Percentiles rank a stretch among this genome's conserved stretches.
phyloP scores from a whole-genome alignment of 1,139 yeast genomes.

The Taiozyma sp. region DNA sequence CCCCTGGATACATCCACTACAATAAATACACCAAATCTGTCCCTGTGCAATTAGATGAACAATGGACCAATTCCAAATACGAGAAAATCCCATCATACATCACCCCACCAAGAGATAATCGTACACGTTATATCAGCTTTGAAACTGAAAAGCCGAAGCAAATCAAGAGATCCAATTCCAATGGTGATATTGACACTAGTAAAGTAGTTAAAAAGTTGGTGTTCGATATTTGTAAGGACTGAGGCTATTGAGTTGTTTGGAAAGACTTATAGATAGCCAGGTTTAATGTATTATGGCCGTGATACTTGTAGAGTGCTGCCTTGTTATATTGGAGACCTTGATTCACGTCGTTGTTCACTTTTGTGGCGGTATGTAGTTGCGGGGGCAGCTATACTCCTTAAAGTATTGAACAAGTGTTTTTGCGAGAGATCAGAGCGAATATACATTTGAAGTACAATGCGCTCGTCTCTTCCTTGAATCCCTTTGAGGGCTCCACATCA shows the following conservation, averaged over 20 bases:
- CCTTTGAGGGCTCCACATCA: too few relatives aligned
- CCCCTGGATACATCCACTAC: constrained; percentile 16
- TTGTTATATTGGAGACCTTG: too few relatives aligned
- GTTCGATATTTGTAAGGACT: constrained; percentile 20
- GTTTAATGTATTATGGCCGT: neutral
- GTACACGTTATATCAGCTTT: constrained; percentile 16
- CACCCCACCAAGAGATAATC: constrained; percentile 22
- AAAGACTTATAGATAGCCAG: neutral
- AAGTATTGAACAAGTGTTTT: too few relatives aligned
- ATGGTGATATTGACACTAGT: constrained; percentile 9
- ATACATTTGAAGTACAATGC: too few relatives aligned
- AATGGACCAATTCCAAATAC: constrained; percentile 13
- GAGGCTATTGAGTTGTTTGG: neutral
- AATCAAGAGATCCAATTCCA: constrained; percentile 13
- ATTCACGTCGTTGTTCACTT: too few relatives aligned
- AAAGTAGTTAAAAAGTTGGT: constrained; percentile 20
- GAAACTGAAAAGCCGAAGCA: constrained; percentile 8
- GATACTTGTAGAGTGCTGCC: neutral
- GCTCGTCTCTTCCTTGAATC: too few relatives aligned
- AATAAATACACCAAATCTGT: constrained; percentile 2
- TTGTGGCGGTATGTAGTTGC: neutral
- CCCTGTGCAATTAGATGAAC: constrained; percentile 11
- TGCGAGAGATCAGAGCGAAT: too few relatives aligned
- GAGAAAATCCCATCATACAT: constrained; percentile 18
- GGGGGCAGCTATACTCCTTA: too few relatives aligned